A percentile compares a stretch with the other conserved stretches of the same genome.
Conservation (phyloP, 1,139 yeast genomes). For the Nadsonia starkeyi-henricii region DNA sequence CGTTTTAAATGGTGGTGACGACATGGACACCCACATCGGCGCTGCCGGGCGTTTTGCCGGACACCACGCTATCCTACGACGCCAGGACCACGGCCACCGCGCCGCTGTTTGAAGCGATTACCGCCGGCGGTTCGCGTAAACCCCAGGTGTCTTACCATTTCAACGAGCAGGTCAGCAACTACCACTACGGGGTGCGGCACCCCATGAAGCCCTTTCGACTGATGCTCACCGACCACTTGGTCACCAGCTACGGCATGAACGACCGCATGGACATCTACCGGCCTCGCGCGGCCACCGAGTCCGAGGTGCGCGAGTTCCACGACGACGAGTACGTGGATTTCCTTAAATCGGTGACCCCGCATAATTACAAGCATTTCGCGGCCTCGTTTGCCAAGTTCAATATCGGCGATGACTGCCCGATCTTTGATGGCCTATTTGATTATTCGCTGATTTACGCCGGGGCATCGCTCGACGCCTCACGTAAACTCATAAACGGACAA, state of each 20-base stretch:
- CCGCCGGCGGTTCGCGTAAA: conserved; percentile 14
- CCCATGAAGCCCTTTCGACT: conserved; percentile 98
- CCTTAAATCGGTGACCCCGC: conserved; percentile 67
- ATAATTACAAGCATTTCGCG: conserved; percentile 46
- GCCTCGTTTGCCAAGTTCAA: conserved; percentile 62
- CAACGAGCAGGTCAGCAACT: conserved; percentile 66
- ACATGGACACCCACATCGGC: too few species aligned
- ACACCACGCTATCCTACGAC: conserved; percentile 32
- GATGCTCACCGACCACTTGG: conserved; percentile 87
- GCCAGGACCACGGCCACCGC: conserved; percentile 40
- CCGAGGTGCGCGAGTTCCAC: conserved; percentile 70
- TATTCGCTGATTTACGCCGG: conserved; percentile 82
- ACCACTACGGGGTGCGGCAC: conserved; percentile 83
- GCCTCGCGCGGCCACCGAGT: conserved; percentile 69
- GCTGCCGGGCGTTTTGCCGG: too few species aligned
- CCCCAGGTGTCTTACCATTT: conserved; percentile 72
- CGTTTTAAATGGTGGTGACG: conserved; percentile 19
- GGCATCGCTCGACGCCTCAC: conserved; percentile 83
- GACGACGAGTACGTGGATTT: conserved; percentile 80
- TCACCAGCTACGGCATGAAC: conserved; percentile 70
- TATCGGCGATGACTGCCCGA: conserved; percentile 96
- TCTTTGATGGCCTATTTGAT: conserved; percentile 87
- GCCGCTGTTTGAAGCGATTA: conserved; percentile 40
- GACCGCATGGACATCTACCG: conserved; percentile 82
- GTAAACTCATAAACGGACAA: conserved; percentile 69